These are phyloP conservation scores for Aureobasidium leucospermi DNA, from an alignment of 2,329 filamentous ascomycete genomes.

Conservation along the genomic window DNA sequence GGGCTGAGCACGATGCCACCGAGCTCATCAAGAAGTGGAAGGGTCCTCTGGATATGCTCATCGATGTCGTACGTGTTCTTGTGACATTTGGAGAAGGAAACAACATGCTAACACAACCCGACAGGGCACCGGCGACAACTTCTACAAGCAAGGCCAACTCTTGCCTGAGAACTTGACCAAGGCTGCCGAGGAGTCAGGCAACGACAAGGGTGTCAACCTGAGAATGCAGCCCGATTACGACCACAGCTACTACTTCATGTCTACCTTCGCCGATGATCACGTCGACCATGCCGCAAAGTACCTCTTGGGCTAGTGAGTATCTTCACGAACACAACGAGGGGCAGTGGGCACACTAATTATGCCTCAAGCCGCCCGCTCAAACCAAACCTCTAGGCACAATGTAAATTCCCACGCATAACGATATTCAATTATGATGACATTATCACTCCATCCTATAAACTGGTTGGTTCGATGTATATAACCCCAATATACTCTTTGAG, in stretches of 20 bases:
- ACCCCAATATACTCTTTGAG: neutral
- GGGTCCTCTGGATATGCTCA: slow-evolving; percentile 64
- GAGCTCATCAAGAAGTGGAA: slow-evolving; percentile 76
- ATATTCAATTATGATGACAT: neutral
- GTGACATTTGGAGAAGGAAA: neutral
- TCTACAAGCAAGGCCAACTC: slow-evolving; percentile 89
- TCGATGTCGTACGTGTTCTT: slow-evolving; percentile 66
- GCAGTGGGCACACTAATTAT: slow-evolving; percentile 8
- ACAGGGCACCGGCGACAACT: slow-evolving; percentile 86
- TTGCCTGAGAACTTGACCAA: slow-evolving; percentile 86
- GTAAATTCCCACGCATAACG: neutral
- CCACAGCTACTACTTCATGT: slow-evolving; percentile 96
- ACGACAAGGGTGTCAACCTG: slow-evolving; percentile 62
- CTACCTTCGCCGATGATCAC: slow-evolving; percentile 83
- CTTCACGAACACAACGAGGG: neutral
- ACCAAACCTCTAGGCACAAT: neutral
- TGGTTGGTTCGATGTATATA: neutral
- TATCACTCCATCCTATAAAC: neutral
- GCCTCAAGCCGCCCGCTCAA: neutral
- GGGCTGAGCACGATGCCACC: slow-evolving; percentile 87
- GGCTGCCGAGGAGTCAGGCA: slow-evolving; percentile 68
- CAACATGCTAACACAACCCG: neutral
- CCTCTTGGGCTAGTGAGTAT: slow-evolving; percentile 48
- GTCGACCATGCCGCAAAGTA: slow-evolving; percentile 87
- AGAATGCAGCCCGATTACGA: slow-evolving; percentile 89